Evolutionary conservation across 768 basidiomycete genomes (phyloP), one percentile per base, ranked within the genome.

Genomic region (Suillus luteus): DNA sequence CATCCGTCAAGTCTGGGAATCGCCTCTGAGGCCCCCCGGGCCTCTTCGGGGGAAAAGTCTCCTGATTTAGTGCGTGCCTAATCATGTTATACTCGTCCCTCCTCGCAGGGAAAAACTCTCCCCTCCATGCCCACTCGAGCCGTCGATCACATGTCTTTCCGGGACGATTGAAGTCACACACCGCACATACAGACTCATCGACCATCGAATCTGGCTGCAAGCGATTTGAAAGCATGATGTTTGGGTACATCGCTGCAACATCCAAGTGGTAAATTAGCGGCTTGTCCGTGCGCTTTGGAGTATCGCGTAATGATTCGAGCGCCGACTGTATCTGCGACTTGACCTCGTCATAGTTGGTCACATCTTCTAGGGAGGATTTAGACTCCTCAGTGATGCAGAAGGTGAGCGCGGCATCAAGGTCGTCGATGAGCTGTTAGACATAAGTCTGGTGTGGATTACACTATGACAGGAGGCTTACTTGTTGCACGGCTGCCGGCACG

Each of bases 161-260:
- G 0, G 97, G 96, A 10, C 96, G 86, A 70, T 99, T 99, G 75
- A 91, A 99, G 77, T 99, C 97, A 78, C 97, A 99, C 2, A 98
- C 95, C 1, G 97, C 97, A 71, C 97, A 99, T 19, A 90, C 91
- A 22, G 96, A 88, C 75, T 99, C 97, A 71, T 96, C 94, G 11
- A 98, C 91, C 80, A 99, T 92, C 2, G 97, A 97, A 77, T 99
- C 97, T 2, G 97, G 97, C 69, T 99, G 97, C 2, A 99, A 83
- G 40, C 97, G 93, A 73, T 99, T 99, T 19, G 96, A 98, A 81
- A 99, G 89, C 97, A 99, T 99, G 86, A 99, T 99, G 77, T 99
- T 99, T 62, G 97, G 97, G 75, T 99, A 99, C 97, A 99, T 99
- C 66, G 97, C 97, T 2, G 97, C 97, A 66, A 99, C 97, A 71